These are phyloP conservation scores for Cenchrus americanus DNA, from an alignment of 176 grass and related monocot genomes.

Conservation along the genomic window DNA sequence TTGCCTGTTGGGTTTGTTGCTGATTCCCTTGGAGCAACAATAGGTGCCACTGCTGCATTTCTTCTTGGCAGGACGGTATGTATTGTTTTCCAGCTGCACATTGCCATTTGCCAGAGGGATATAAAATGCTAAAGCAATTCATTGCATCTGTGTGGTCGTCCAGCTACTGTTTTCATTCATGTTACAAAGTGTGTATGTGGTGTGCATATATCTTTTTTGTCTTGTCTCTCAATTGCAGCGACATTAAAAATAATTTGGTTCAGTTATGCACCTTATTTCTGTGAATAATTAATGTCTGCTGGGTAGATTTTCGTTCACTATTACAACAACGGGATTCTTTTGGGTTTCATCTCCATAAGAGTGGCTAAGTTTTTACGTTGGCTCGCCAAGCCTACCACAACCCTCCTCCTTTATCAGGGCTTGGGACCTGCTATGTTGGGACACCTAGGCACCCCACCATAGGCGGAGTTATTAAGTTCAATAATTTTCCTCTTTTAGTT, in stretches of 20 bases:
- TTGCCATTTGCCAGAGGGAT: not conserved
- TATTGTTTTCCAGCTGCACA: not conserved
- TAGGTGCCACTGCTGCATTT: constrained; percentile 99
- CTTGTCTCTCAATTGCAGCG: constrained; percentile 5
- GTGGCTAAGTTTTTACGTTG: too few relatives aligned
- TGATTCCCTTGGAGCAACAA: constrained; percentile 94
- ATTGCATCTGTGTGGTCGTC: not conserved
- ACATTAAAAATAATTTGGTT: not conserved
- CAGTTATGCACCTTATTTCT: too few relatives aligned
- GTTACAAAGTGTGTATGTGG: not conserved
- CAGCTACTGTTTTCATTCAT: constrained; percentile 1
- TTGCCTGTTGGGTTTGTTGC: constrained; percentile 92
- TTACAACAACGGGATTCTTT: too few relatives aligned
- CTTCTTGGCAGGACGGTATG: constrained; percentile 96
- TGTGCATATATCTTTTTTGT: constrained; percentile 13
- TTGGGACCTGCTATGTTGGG: too few relatives aligned
- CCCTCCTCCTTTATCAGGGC: too few relatives aligned
- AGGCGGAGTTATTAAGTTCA: too few relatives aligned
- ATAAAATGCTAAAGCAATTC: constrained; percentile 8
- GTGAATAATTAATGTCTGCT: constrained; percentile 6
- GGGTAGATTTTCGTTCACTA: not conserved
- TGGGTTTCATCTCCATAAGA: too few relatives aligned
- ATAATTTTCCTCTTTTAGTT: constrained; percentile 1
- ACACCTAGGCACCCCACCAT: too few relatives aligned
- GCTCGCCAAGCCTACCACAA: too few relatives aligned